Base-by-base conservation (phyloP, 2,329 filamentous ascomycete genomes). In the Sarocladium brachiariae region DNA sequence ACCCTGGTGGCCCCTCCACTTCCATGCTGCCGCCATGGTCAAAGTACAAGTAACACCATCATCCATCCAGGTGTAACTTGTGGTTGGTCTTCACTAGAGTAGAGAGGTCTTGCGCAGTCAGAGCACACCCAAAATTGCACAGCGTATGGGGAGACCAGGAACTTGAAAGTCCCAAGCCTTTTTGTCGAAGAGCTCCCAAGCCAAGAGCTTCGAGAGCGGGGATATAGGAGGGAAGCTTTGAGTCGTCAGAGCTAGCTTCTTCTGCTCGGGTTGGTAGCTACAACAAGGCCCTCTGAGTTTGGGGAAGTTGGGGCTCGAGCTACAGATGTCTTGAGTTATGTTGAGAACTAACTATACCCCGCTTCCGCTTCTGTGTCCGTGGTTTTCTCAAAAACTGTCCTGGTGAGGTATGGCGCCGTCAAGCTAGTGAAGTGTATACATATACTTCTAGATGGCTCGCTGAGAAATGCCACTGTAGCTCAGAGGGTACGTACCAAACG, bases 261-360 rank as follows among this genome's bases (percentile, higher is more conserved):
- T 43, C 13, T 19, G 3, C 21, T 6, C 25, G 16, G 23, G n/a
- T 43, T 27, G n/a, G 39, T 19, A 43, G 21, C 39, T n/a, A n/a
- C n/a, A n/a, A 43, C 13, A 25, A 14, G 21, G 39, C 21, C n/a
- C 13, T 18, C 25, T 25, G 39, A 23, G 19, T 43, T n/a, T 43
- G 39, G 39, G 39, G 39, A 43, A 43, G 39, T 43, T 43, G 39
- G 39, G 39, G 39, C 14, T 5, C n/a, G n/a, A n/a, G n/a, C 39
- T 43, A 43, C 37, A 8, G 18, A 19, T 7, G 37, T 18, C 7
- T 23, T 13, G 18, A 39, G 19, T 39, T 39, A n/a, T 25, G 39
- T 43, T 43, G 39, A 25, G 39, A 43, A 27, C 3, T 16, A 43
- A 27, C 3, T 16, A 23, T 39, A 25, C 39, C 39, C 39, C 39